Evolutionary conservation across 768 basidiomycete species (phyloP).

Genomic region (Lactifluus hygrophoroides): DNA sequence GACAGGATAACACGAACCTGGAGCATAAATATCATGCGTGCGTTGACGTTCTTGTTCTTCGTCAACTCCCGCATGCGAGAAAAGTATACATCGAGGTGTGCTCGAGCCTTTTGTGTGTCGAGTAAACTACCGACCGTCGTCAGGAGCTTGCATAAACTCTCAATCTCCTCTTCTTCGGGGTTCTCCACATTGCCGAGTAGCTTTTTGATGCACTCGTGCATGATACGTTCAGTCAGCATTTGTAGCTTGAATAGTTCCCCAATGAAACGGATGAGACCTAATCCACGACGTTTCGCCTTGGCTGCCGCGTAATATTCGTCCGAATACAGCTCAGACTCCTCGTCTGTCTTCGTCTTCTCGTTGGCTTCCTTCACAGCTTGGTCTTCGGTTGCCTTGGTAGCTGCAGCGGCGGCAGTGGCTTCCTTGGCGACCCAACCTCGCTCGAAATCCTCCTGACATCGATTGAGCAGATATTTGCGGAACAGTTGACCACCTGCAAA

Average conservation of each 20-base stretch:
- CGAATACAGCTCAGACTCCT: conserved; percentile 75
- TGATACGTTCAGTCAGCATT: conserved; percentile 96
- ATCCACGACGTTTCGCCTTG: conserved; percentile 95
- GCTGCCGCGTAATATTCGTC: conserved; percentile 95
- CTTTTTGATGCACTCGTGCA: conserved; percentile 98
- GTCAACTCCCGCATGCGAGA: conserved; percentile 77
- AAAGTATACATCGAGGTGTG: conserved; percentile 92
- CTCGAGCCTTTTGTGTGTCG: conserved; percentile 72
- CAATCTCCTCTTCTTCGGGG: conserved; percentile 97
- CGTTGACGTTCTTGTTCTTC: conserved; percentile 63
- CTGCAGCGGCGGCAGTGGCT: conserved; percentile 77
- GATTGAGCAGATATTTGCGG: conserved; percentile 92
- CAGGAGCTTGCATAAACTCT: conserved; percentile 88
- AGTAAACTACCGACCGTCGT: conserved; percentile 80
- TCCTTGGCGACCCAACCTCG: conserved; percentile 90
- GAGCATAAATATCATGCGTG: conserved; percentile 93
- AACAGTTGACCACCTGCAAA: conserved; percentile 90
- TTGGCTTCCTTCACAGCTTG: conserved; percentile 50
- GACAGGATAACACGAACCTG: conserved; percentile 46
- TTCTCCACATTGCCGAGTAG: conserved; percentile 87
- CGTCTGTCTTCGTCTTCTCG: conserved; percentile 26
- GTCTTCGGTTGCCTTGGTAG: conserved; percentile 78
- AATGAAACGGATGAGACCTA: conserved; percentile 96
- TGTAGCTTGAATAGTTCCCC: conserved; percentile 98
- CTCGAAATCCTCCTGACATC: conserved; percentile 98